Evolutionary conservation across 139 green algal species (phyloP).

Genomic region (Parachlorella kessleri): DNA sequence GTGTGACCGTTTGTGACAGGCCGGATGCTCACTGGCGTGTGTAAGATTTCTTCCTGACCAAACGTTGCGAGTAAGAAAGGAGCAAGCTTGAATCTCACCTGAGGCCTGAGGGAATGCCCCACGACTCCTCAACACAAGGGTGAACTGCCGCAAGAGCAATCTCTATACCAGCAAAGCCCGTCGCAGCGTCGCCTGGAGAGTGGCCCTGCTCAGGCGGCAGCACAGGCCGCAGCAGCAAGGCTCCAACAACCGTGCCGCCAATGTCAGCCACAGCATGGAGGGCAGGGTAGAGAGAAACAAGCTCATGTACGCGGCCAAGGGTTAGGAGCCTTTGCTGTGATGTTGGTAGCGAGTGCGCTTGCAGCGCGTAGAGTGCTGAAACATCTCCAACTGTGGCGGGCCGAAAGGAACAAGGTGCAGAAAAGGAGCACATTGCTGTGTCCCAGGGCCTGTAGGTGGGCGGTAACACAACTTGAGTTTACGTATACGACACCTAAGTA

Average conservation of each 20-base stretch:
- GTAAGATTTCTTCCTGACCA: no score
- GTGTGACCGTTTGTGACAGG: no score
- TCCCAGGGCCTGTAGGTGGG: no score
- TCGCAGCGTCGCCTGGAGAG: not conserved
- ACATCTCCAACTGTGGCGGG: no score
- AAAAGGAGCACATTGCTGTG: no score
- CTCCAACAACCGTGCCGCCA: not conserved
- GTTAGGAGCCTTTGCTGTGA: not conserved
- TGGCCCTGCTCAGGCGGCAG: no score
- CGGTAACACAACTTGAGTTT: no score
- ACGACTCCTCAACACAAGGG: not conserved
- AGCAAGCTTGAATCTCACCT: not conserved
- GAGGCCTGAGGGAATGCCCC: not conserved
- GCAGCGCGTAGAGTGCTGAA: conserved; percentile 48
- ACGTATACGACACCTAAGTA: no score
- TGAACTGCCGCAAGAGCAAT: not conserved
- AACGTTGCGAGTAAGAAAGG: not conserved
- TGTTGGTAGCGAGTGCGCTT: not conserved
- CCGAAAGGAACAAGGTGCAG: no score
- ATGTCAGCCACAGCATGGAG: not conserved
- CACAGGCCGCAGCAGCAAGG: not conserved
- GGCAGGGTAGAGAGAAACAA: not conserved
- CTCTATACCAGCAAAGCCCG: not conserved
- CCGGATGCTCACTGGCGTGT: no score
- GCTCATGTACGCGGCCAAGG: not conserved